A percentile compares a stretch with the other conserved stretches of the same genome.
Evolutionary conservation across 23 red algal species (phyloP).

Genomic region (Gracilariopsis chorda): DNA sequence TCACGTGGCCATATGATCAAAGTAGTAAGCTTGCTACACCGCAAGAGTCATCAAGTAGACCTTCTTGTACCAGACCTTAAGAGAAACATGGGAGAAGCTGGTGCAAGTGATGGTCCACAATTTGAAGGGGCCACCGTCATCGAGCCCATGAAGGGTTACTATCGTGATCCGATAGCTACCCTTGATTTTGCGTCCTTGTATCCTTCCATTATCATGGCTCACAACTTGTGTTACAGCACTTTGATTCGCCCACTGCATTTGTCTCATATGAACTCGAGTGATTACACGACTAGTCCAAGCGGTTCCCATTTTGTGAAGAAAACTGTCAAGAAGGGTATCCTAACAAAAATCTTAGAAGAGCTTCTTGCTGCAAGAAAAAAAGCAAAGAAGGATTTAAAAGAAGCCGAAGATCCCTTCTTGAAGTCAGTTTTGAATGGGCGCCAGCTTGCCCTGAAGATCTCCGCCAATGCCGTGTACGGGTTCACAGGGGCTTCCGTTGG

Average conservation of each 20-base stretch:
- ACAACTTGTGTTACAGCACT: constrained; percentile 96
- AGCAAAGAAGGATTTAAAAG: constrained; percentile 89
- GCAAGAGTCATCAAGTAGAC: constrained; percentile 73
- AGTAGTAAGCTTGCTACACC: constrained; percentile 94
- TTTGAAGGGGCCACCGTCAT: constrained; percentile 99
- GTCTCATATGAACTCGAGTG: constrained; percentile 46
- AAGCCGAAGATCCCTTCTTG: constrained; percentile 86
- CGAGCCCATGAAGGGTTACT: constrained; percentile 72
- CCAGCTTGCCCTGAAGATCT: constrained; percentile 98
- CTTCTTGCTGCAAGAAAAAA: constrained; percentile 87
- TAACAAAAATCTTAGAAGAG: constrained; percentile 92
- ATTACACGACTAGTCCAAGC: constrained; percentile 68
- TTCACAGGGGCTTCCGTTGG: constrained; percentile 96
- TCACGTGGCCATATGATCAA: constrained; percentile 99
- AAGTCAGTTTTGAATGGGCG: constrained; percentile 91
- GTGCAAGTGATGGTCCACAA: constrained; percentile 63
- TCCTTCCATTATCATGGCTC: constrained; percentile 99
- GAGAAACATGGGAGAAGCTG: constrained; percentile 4
- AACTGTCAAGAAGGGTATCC: constrained; percentile 76
- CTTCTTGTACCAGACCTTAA: constrained; percentile 87
- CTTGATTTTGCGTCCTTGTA: constrained; percentile 98
- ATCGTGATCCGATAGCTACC: constrained; percentile 84
- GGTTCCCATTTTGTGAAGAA: constrained; percentile 84
- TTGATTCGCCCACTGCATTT: constrained; percentile 56
- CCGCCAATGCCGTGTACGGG: constrained; percentile 99